Evolutionary conservation across 2,329 filamentous ascomycete genomes (phyloP).

Genomic region (Apiospora pterosperma): DNA sequence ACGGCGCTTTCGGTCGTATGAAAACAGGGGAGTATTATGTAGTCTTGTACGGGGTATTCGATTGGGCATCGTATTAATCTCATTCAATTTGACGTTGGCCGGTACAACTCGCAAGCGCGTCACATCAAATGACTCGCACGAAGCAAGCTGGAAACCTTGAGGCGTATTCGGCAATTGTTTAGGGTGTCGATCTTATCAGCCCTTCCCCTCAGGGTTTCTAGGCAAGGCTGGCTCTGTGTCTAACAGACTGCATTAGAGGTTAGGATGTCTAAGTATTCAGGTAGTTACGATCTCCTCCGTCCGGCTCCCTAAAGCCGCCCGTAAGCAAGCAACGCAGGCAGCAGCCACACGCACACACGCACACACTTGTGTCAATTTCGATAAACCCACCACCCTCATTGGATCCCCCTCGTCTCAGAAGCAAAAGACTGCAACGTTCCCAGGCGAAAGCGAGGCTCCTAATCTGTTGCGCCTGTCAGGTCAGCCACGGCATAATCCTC

Average conservation of each 20-base stretch:
- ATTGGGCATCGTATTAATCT: background rate
- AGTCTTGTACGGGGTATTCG: too few species aligned
- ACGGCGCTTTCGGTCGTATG: background rate
- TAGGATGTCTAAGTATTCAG: too few species aligned
- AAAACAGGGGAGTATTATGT: background rate
- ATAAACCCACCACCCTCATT: too few species aligned
- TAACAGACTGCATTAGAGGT: too few species aligned
- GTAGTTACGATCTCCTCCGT: too few species aligned
- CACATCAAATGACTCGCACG: constrained; percentile 1
- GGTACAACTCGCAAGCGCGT: background rate
- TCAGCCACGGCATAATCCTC: background rate
- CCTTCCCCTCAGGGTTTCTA: too few species aligned
- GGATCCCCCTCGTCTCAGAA: background rate
- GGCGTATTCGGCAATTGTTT: background rate
- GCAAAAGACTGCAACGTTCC: background rate
- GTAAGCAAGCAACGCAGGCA: too few species aligned
- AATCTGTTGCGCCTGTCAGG: background rate
- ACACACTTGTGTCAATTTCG: too few species aligned
- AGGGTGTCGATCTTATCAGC: background rate
- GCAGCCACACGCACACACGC: too few species aligned
- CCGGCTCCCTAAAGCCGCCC: too few species aligned
- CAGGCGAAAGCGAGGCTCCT: background rate
- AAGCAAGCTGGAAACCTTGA: background rate
- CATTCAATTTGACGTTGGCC: background rate
- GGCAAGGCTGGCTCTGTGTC: too few species aligned